phyloP scores from a whole-genome alignment of 176 grass and related monocot genomes.

The Zoysia pacifica region DNA sequence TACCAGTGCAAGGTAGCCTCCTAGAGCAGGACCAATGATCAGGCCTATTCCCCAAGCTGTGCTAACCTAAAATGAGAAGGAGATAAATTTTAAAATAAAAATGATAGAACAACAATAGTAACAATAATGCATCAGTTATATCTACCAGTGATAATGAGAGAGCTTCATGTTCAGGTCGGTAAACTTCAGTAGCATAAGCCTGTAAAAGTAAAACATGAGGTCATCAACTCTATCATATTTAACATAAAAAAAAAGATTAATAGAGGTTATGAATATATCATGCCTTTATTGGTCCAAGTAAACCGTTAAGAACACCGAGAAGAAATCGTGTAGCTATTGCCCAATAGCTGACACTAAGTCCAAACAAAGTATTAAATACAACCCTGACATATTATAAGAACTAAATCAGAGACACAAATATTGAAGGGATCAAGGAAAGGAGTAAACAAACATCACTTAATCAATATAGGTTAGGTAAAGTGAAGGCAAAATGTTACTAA shows the following conservation, averaged over 20 bases:
- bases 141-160: conserved; percentile 79
- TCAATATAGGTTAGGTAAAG: not conserved
- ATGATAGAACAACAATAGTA: conserved; percentile 3
- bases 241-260: not conserved
- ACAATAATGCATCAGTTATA: not conserved
- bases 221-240: not conserved
- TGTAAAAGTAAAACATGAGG: conserved; percentile 29
- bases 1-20: conserved; percentile 86
- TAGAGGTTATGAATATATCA: not conserved
- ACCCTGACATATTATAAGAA: conserved; percentile 57
- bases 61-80: conserved; percentile 52
- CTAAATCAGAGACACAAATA: conserved; percentile 7
- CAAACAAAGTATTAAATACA: conserved; percentile 88
- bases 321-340: conserved; percentile 84
- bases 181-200: conserved; percentile 93
- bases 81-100: conserved; percentile 20
- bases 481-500: conserved; percentile 59
- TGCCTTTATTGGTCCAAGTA: conserved; percentile 92
- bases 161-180: conserved; percentile 78
- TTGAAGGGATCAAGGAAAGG: not conserved
- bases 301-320: conserved; percentile 79
- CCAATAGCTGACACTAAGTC: conserved; percentile 82
- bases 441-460: conserved; percentile 16
- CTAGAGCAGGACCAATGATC: conserved; percentile 94
- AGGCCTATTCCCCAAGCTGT: conserved; percentile 75